Percentiles rank a stretch among this genome's conserved stretches.
phyloP scores from a whole-genome alignment of 2,329 filamentous ascomycete species.

The Ceratocystis papillata region DNA sequence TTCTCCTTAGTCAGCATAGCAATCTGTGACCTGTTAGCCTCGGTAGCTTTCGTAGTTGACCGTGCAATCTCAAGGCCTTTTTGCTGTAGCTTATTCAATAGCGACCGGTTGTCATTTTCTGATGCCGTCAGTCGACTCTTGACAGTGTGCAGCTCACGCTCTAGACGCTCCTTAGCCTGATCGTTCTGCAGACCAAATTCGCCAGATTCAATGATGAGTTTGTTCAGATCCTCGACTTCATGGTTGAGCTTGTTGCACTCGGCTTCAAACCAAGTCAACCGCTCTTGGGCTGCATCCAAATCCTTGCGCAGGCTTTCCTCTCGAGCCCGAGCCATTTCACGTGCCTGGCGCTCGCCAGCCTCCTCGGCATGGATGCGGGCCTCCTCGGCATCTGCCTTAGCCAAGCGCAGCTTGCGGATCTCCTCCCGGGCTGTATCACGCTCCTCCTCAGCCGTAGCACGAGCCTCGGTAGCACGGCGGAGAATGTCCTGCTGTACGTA shows the following conservation, averaged over 20 bases:
- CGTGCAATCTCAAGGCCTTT: slow-evolving; percentile 94
- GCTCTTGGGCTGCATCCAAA: slow-evolving; percentile 64
- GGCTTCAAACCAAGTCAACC: slow-evolving; percentile 65
- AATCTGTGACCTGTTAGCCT: slow-evolving; percentile 69
- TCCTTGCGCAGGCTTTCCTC: slow-evolving; percentile 68
- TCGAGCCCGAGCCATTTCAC: slow-evolving; percentile 65
- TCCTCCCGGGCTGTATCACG: slow-evolving; percentile 82
- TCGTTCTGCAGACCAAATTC: slow-evolving; percentile 84
- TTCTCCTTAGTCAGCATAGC: slow-evolving; percentile 73
- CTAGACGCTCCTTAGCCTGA: slow-evolving; percentile 84
- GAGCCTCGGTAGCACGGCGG: slow-evolving; percentile 71
- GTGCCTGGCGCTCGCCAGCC: slow-evolving; percentile 68
- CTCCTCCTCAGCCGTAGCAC: slow-evolving; percentile 69
- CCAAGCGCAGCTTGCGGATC: slow-evolving; percentile 67
- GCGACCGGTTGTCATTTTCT: slow-evolving; percentile 86
- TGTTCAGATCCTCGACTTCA: slow-evolving; percentile 76
- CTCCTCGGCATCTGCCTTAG: slow-evolving; percentile 76
- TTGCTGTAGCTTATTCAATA: slow-evolving; percentile 96
- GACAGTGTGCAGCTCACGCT: slow-evolving; percentile 80
- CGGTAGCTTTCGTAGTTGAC: slow-evolving; percentile 73
- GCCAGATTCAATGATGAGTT: slow-evolving; percentile 78
- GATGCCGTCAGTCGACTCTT: slow-evolving; percentile 83
- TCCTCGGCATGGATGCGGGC: slow-evolving; percentile 73
- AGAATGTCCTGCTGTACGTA: slow-evolving; percentile 91
- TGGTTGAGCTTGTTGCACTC: slow-evolving; percentile 66